Conservation (phyloP, 495 filamentous ascomycete species). For the Usnea hakonensis region DNA sequence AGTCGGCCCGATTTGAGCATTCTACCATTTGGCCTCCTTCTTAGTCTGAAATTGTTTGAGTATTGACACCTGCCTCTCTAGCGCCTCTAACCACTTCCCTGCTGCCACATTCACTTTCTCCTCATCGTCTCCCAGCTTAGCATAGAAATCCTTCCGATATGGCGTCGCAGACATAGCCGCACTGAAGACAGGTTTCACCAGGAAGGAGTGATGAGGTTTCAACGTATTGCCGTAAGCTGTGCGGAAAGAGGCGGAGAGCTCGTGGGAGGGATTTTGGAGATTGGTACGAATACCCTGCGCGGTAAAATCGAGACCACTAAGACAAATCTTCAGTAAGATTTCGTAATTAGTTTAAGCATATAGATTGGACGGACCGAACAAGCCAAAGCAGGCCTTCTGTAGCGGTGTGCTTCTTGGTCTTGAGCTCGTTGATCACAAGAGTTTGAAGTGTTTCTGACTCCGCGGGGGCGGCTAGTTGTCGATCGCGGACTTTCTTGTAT, state of each 20-base stretch:
- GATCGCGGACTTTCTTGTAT: constrained; percentile 74
- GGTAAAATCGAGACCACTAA: constrained; percentile 88
- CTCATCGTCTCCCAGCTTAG: constrained; percentile 58
- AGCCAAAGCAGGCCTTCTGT: constrained; percentile 90
- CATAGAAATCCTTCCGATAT: constrained; percentile 84
- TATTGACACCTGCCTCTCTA: constrained; percentile 67
- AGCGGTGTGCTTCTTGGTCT: constrained; percentile 74
- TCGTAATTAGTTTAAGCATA: not conserved
- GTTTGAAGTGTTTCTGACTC: constrained; percentile 75
- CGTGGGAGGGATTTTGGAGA: constrained; percentile 52
- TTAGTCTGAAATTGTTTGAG: constrained; percentile 63
- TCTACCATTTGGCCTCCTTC: constrained; percentile 65
- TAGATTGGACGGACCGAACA: constrained; percentile 54
- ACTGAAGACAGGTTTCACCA: constrained; percentile 82
- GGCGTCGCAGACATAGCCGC: constrained; percentile 89
- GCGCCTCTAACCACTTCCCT: constrained; percentile 42
- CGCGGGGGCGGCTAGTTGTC: constrained; percentile 65
- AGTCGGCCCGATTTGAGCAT: not conserved
- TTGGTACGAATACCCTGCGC: constrained; percentile 73
- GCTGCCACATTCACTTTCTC: constrained; percentile 48
- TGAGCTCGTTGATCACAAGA: constrained; percentile 77
- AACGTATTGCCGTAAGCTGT: constrained; percentile 75
- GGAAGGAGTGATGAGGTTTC: constrained; percentile 79
- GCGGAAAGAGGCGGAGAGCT: constrained; percentile 82
- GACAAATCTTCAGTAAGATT: not conserved